Evolutionary conservation across 768 basidiomycete genomes (phyloP).

Genomic region (Psilocybe tampanensis): DNA sequence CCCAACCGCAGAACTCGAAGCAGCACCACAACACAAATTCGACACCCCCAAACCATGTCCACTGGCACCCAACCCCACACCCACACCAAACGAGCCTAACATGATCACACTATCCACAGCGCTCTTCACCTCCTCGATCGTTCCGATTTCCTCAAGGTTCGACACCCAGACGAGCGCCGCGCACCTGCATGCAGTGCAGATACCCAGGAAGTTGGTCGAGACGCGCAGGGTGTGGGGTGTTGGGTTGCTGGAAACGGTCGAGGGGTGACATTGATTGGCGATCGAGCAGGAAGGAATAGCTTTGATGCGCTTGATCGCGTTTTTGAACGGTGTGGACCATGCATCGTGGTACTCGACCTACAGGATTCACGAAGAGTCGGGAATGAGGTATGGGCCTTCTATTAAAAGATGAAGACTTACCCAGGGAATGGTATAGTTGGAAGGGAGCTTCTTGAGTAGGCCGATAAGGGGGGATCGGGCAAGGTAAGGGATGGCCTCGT

Average conservation of each 20-base stretch:
- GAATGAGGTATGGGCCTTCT: too few species aligned
- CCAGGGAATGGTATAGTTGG: slow-evolving; percentile 25
- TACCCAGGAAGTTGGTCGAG: neutral
- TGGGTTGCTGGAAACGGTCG: too few species aligned
- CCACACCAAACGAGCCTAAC: too few species aligned
- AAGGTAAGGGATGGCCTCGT: slow-evolving; percentile 20
- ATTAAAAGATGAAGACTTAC: slow-evolving; percentile 12
- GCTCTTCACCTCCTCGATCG: neutral
- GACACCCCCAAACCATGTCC: too few species aligned
- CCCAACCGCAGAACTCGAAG: too few species aligned
- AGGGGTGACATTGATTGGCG: neutral
- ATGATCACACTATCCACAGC: neutral
- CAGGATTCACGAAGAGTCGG: neutral
- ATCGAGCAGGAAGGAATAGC: neutral
- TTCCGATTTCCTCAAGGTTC: neutral
- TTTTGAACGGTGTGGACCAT: slow-evolving; percentile 8
- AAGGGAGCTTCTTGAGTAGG: slow-evolving; percentile 21
- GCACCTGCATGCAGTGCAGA: neutral
- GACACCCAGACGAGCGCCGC: neutral
- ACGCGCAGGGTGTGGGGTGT: neutral
- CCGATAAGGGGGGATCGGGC: slow-evolving; percentile 18
- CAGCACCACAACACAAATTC: too few species aligned
- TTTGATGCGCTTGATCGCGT: slow-evolving; percentile 2
- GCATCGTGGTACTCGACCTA: slow-evolving; percentile 7
- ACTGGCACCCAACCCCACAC: too few species aligned